Evolutionary conservation across 1,284 basidiomycete species (phyloP), one percentile per base, ranked within the genome.

Genomic region (Tausonia pullulans): DNA sequence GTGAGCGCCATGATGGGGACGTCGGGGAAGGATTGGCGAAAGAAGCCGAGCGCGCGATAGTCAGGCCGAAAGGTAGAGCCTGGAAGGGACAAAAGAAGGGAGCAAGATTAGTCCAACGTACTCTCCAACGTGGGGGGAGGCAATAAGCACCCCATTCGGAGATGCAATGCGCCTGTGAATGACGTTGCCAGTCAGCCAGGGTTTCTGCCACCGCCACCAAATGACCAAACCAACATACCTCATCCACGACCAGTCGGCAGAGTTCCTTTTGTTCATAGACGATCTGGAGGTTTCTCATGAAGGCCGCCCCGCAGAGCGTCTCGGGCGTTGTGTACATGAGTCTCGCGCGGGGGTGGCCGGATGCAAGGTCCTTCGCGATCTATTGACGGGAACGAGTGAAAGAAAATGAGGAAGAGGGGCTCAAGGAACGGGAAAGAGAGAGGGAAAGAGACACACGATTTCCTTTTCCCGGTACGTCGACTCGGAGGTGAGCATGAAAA

Each of bases 321-420:
- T 93, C 90, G 0, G 90, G 89, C 0, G 90, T 92, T 27, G 83
- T 82, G 71, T 94, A 93, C 10, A 93, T 77, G 6, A 92, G 75
- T 5, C 86, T 81, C 51, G 80, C 82, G 4, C 70, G 72, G 0
- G 87, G 87, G 69, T 82, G 77, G 2, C 81, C 83, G 4, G 84
- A 84, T 1, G 76, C 74, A 48, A 92, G 72, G 69, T 90, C 87
- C 40, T 77, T 76, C 5, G 80, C 75, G 39, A 88, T 84, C 87
- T 66, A 52, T 4, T 43, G 45, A 3, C 8, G 13, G 8, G 49
- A 60, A 1, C n/a, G 53, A 9, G 2, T n/a, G 16, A 39, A 46
- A 52, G 6, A 57, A 41, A 40, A 46, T 5, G 13, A 54, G 10
- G 52, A 39, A 57, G 40, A 44, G 40, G 39, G 49, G 9, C 11